Percentiles rank a stretch among this genome's conserved stretches.
Conservation (phyloP, 371 early-diverging fungal genomes). For the Mortierella sp. region DNA sequence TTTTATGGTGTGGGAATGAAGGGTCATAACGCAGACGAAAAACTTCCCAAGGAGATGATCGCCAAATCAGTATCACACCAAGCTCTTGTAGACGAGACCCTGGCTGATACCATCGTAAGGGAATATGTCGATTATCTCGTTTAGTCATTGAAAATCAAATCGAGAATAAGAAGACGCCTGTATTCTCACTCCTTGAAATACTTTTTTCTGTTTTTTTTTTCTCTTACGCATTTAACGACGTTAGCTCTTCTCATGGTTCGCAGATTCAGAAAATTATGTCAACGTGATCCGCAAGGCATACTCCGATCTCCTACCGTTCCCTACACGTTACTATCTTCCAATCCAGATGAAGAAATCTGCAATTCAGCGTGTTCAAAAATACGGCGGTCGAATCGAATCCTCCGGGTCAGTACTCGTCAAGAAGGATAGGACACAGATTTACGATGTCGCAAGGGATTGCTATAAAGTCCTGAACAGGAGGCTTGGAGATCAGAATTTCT, state of each 20-base stretch:
- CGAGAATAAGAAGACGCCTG: no score
- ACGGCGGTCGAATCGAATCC: conserved; percentile 25
- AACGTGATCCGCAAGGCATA: conserved; percentile 73
- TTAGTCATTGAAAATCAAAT: no score
- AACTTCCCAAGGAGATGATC: conserved; percentile 58
- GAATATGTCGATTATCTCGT: no score
- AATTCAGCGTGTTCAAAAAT: conserved; percentile 29
- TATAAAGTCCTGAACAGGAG: conserved; percentile 63
- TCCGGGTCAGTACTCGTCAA: conserved; percentile 13
- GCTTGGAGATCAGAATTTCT: conserved; percentile 67
- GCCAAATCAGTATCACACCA: conserved; percentile 66
- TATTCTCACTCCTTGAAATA: background rate
- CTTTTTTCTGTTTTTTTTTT: background rate
- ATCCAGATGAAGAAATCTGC: conserved; percentile 57
- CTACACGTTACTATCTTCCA: conserved; percentile 67
- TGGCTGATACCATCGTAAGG: conserved; percentile 67
- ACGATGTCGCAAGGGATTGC: conserved; percentile 62
- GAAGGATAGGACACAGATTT: conserved; percentile 56
- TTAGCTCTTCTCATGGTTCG: conserved; percentile 77
- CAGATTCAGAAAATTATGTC: conserved; percentile 76
- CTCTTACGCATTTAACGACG: background rate
- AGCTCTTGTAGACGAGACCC: conserved; percentile 60
- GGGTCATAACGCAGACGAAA: conserved; percentile 60
- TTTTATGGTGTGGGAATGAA: background rate
- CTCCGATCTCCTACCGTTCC: conserved; percentile 71